phyloP scores from a whole-genome alignment of 1,139 yeast genomes.

The Citeromyces hawaiiensis region DNA sequence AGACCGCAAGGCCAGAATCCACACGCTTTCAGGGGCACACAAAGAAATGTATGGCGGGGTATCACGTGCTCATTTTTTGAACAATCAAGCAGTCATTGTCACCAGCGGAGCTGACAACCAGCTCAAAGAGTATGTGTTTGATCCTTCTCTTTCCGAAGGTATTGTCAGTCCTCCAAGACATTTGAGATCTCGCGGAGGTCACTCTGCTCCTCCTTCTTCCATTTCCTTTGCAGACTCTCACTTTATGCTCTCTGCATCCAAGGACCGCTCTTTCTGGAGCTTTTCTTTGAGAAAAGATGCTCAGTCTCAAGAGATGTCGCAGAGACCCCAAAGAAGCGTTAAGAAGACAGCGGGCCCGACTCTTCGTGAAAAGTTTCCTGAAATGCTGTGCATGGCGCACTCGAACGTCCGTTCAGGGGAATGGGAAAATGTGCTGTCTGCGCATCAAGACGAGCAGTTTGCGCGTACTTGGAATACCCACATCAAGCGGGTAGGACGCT shows the following conservation, averaged over 20 bases:
- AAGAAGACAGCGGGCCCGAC: conserved; percentile 34
- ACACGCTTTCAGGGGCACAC: conserved; percentile 63
- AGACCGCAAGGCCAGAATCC: conserved; percentile 58
- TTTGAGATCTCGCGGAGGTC: conserved; percentile 92
- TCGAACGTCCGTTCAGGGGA: conserved; percentile 74
- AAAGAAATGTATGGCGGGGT: conserved; percentile 69
- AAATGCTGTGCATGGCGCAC: conserved; percentile 59
- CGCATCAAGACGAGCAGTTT: conserved; percentile 69
- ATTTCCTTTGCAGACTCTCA: conserved; percentile 78
- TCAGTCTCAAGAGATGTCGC: conserved; percentile 89
- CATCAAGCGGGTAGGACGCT: conserved; percentile 69
- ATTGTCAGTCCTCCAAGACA: conserved; percentile 85
- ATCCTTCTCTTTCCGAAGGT: conserved; percentile 65
- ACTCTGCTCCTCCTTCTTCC: conserved; percentile 77
- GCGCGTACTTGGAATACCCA: conserved; percentile 93
- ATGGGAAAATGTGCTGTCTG: conserved; percentile 93
- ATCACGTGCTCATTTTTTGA: conserved; percentile 60
- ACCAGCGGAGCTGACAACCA: conserved; percentile 89
- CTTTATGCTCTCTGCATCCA: conserved; percentile 74
- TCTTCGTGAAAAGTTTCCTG: conserved; percentile 59
- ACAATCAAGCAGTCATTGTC: conserved; percentile 88
- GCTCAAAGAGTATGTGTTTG: conserved; percentile 84
- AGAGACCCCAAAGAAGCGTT: conserved; percentile 46
- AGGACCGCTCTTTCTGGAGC: conserved; percentile 80
- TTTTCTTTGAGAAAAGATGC: conserved; percentile 93